Percentiles rank a stretch among this genome's conserved stretches.
Conservation (phyloP, 306 rosid genomes). For the Quercus agrifolia region DNA sequence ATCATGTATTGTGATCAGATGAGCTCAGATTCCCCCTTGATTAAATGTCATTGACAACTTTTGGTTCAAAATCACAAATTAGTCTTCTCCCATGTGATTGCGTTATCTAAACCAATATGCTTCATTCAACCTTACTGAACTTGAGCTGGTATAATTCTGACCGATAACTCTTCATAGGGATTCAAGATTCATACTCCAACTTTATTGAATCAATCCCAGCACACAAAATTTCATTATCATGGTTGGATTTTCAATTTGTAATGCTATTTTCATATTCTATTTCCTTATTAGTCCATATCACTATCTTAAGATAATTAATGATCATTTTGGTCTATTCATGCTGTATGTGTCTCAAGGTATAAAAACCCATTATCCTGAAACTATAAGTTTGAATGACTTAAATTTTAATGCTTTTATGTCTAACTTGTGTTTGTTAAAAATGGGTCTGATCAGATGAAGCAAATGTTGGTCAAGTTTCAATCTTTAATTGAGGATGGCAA, state of each 20-base stretch:
- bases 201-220: no score
- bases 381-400: not conserved
- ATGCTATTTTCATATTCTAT: no score
- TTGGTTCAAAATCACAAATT: not conserved
- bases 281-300: not conserved
- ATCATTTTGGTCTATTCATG: not conserved
- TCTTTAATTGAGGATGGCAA: constrained; percentile 60
- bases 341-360: not conserved
- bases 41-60: not conserved
- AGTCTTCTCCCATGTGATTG: not conserved
- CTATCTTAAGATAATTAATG: not conserved
- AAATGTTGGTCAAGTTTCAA: constrained; percentile 54
- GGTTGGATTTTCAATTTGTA: no score
- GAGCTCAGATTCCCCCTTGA: not conserved
- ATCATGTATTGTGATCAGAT: not conserved
- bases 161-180: no score
- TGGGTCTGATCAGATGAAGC: constrained; percentile 64
- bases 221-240: no score
- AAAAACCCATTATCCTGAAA: not conserved
- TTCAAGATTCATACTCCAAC: no score
- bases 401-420: not conserved
- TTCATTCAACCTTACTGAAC: not conserved
- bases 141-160: not conserved
- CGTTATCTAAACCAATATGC: not conserved
- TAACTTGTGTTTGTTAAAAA: constrained; percentile 3